Base-by-base conservation (phyloP, 176 grass and related monocot genomes). In the Carex littledalei region DNA sequence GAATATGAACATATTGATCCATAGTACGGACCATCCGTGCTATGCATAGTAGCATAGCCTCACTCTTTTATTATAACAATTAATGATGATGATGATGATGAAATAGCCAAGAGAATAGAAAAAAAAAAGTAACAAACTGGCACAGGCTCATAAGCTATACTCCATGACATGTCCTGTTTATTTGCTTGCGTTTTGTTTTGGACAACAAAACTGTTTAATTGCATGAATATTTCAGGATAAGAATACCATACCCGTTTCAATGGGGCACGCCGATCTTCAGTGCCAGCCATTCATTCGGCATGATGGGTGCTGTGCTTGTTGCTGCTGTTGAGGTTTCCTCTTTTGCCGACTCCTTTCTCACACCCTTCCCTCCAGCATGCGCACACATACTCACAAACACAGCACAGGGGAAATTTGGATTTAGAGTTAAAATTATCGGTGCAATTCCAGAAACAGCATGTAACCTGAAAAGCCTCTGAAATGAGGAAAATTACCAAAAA, bases 271-370 rank as follows among this genome's bases (percentile, higher is more conserved):
- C 97, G 52, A 99, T 99, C 71, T 99, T 99, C 84, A 89, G 88
- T 12, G 97, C 97, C 57, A 90, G 93, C 61, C 93, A 99, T 79
- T 93, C 92, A 84, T 99, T 99, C 86, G 97, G 97, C 77, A 96
- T 99, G 97, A 99, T 99, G 89, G 97, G 93, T 80, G 97, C 97
- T 87, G 97, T 99, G 79, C 91, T 99, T 91, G 97, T 99, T 92
- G 87, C 90, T 79, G 91, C 90, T 68, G 87, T 95, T 82, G 93
- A 99, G 97, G 97, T 99, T 80, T 79, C 41, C 58, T 78, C 50
- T 78, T 32, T 24, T 56, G 49, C 24, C 4, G 6, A 63, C 50
- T 12, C 20, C 26, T 74, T 6, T 74, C 4, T 5, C 64, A 31
- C 31, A 18, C 2, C 17, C 35, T 0, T 31, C 50, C 49, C 4